Conservation (phyloP, 192 early-diverging fungal species). For the Endogone sp. region DNA sequence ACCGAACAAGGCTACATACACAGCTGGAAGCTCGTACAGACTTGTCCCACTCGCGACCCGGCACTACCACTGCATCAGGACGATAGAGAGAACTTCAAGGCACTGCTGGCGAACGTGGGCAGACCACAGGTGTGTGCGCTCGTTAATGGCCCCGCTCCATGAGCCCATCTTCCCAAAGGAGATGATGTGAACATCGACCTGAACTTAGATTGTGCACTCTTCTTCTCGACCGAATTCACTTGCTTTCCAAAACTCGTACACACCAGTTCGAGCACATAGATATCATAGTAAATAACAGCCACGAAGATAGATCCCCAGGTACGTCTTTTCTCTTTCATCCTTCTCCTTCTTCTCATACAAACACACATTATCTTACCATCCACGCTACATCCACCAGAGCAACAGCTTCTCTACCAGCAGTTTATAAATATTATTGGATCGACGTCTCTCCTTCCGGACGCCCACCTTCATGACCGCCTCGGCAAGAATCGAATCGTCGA, state of each 20-base stretch:
- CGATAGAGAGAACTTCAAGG: background rate
- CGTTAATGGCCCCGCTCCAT: too few species aligned
- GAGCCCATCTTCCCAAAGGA: too few species aligned
- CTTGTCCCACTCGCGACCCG: background rate
- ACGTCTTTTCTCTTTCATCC: background rate
- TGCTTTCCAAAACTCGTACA: too few species aligned
- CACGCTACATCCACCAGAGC: too few species aligned
- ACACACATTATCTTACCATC: too few species aligned
- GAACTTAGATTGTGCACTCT: too few species aligned
- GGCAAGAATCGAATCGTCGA: background rate
- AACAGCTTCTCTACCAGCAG: slow-evolving; percentile 13
- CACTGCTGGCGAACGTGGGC: slow-evolving; percentile 8
- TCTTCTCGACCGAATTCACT: too few species aligned
- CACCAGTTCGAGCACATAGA: slow-evolving; percentile 11
- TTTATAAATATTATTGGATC: slow-evolving; percentile 16
- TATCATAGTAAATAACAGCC: slow-evolving; percentile 5
- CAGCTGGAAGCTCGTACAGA: slow-evolving; percentile 13
- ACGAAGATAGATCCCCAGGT: slow-evolving; percentile 9
- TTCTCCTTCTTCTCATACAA: too few species aligned
- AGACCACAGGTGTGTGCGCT: slow-evolving; percentile 13
- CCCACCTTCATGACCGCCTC: background rate
- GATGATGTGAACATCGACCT: too few species aligned
- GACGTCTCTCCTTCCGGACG: background rate
- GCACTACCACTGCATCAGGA: slow-evolving; percentile 5
- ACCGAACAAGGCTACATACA: slow-evolving; percentile 12